A percentile compares a stretch with the other conserved stretches of the same genome.
phyloP scores from a whole-genome alignment of 257 asterid genomes.

The Eucommia ulmoides region DNA sequence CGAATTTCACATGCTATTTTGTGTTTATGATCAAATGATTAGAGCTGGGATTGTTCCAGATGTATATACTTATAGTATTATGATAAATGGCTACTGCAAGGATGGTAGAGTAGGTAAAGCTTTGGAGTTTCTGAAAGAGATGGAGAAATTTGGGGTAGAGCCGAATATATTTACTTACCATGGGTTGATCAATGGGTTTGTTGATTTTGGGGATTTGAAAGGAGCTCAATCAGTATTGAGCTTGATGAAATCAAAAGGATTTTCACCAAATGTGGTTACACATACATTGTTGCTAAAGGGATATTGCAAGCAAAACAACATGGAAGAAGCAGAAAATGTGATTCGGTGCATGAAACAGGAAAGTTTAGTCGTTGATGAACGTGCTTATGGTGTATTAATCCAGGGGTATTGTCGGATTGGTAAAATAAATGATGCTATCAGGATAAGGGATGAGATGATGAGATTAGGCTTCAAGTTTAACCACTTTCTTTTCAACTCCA shows the following conservation, averaged over 20 bases:
- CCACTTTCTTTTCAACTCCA: conserved; percentile 48
- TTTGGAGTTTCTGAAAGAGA: conserved; percentile 40
- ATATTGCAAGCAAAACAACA: conserved; percentile 45
- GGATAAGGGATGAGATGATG: conserved; percentile 62
- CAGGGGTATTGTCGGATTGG: conserved; percentile 74
- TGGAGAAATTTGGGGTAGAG: conserved; percentile 49
- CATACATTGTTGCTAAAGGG: conserved; percentile 69
- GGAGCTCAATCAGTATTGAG: conserved; percentile 50
- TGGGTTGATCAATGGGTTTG: conserved; percentile 72
- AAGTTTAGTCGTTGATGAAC: conserved; percentile 44
- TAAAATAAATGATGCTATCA: conserved; percentile 64
- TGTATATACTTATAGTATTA: conserved; percentile 58
- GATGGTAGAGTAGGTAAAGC: conserved; percentile 52
- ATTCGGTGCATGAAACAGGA: conserved; percentile 42
- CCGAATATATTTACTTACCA: conserved; percentile 60
- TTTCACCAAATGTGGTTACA: conserved; percentile 48
- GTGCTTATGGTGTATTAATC: conserved; percentile 56
- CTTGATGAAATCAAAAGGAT: conserved; percentile 34
- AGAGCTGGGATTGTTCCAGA: conserved; percentile 62
- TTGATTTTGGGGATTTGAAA: conserved; percentile 42
- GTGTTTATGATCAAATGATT: conserved; percentile 65
- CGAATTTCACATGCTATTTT: conserved; percentile 32
- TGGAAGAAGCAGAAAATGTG: conserved; percentile 57
- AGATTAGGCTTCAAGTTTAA: conserved; percentile 52
- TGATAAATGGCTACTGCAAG: conserved; percentile 77